Conservation (phyloP, 805 yeast species). For the Saccharomycopsis malanga region DNA sequence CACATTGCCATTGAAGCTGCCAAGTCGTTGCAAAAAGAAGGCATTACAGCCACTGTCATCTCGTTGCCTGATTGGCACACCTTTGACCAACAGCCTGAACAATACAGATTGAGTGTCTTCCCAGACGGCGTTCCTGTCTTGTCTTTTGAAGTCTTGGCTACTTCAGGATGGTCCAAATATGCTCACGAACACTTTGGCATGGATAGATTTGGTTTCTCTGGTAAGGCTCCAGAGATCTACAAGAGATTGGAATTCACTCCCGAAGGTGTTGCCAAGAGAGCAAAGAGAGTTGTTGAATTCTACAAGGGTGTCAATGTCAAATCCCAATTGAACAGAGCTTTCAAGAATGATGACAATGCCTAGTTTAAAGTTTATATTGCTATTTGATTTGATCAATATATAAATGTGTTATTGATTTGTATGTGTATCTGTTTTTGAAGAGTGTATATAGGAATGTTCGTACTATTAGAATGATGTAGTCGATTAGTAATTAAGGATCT, state of each 20-base stretch:
- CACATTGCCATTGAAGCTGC: slow-evolving; percentile 75
- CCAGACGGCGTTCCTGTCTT: slow-evolving; percentile 93
- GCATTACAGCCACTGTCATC: slow-evolving; percentile 74
- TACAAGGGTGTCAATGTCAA: slow-evolving; percentile 67
- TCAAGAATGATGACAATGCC: too few species aligned
- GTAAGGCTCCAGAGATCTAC: slow-evolving; percentile 78
- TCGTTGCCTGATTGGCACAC: slow-evolving; percentile 91
- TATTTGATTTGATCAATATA: too few species aligned
- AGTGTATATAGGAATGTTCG: too few species aligned
- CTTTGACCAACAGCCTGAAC: slow-evolving; percentile 75
- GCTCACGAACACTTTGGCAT: slow-evolving; percentile 96
- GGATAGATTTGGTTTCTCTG: slow-evolving; percentile 95
- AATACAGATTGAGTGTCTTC: slow-evolving; percentile 77
- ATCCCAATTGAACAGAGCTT: slow-evolving; percentile 78
- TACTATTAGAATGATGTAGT: too few species aligned
- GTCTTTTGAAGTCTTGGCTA: slow-evolving; percentile 89
- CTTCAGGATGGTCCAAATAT: slow-evolving; percentile 90
- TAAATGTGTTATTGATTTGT: too few species aligned
- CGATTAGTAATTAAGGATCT: too few species aligned
- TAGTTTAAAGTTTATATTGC: too few species aligned
- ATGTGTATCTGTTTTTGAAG: too few species aligned
- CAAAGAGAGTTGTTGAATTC: slow-evolving; percentile 67
- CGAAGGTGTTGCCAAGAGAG: slow-evolving; percentile 87
- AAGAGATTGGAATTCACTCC: slow-evolving; percentile 84
- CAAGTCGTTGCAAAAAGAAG: slow-evolving; percentile 57